These are phyloP conservation scores for Amphirosellinia nigrospora DNA, from an alignment of 495 filamentous ascomycete species.

Conservation along the genomic window DNA sequence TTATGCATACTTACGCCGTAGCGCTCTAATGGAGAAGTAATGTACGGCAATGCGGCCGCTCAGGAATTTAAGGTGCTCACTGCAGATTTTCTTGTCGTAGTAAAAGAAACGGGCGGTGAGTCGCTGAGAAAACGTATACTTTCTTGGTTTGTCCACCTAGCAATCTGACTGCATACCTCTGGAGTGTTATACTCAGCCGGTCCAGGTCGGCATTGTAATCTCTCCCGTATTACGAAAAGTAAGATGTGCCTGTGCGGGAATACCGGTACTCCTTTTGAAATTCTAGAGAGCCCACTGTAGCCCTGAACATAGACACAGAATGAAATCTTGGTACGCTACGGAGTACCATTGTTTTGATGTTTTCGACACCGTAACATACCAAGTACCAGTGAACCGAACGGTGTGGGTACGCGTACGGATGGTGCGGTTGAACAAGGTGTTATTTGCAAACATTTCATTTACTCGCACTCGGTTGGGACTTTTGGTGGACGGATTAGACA, in stretches of 20 bases:
- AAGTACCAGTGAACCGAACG: constrained; percentile 7
- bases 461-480: constrained; percentile 8
- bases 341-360: background rate
- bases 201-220: background rate
- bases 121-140: background rate
- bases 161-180: constrained; percentile 17
- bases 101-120: constrained; percentile 16
- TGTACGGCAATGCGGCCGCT: background rate
- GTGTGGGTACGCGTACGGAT: constrained; percentile 5
- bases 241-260: background rate
- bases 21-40: background rate
- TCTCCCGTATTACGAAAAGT: constrained; percentile 1
- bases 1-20: too few relatives aligned
- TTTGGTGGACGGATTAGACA: constrained; percentile 9
- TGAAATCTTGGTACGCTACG: background rate
- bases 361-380: background rate
- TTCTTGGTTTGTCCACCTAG: background rate
- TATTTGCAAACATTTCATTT: constrained; percentile 22
- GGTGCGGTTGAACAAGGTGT: constrained; percentile 7
- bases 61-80: constrained; percentile 37
- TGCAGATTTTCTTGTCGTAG: constrained; percentile 36
- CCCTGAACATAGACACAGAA: background rate
- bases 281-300: background rate
- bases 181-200: background rate
- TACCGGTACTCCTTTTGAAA: background rate